phyloP scores from a whole-genome alignment of 2,329 filamentous ascomycete species.

The Cordyceps cateniannulata region DNA sequence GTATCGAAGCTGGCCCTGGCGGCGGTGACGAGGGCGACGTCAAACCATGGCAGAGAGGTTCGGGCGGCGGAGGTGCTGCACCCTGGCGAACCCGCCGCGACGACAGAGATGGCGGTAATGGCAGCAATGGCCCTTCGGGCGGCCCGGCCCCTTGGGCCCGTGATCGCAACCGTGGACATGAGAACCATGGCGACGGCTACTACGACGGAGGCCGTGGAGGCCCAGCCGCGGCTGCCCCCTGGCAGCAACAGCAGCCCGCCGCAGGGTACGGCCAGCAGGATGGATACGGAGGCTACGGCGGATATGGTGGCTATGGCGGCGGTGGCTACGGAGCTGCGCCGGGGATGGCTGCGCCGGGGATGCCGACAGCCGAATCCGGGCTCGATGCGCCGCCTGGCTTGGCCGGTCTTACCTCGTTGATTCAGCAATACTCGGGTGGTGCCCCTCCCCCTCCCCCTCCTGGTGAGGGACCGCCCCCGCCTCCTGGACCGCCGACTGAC shows the following conservation, averaged over 20 bases:
- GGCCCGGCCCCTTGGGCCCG: slow-evolving; percentile 55
- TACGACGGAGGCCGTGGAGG: slow-evolving; percentile 22
- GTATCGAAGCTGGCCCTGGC: slow-evolving; percentile 79
- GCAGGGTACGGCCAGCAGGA: slow-evolving; percentile 39
- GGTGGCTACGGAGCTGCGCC: slow-evolving; percentile 37
- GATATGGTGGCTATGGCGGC: slow-evolving; percentile 40
- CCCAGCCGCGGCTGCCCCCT: slow-evolving; percentile 31
- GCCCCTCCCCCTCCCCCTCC: slow-evolving; percentile 53
- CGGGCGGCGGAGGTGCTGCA: slow-evolving; percentile 75
- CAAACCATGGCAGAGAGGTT: slow-evolving; percentile 85
- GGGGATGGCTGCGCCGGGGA: slow-evolving; percentile 32
- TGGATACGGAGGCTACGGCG: slow-evolving; percentile 51
- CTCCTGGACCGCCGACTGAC: slow-evolving; percentile 51
- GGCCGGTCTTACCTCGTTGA: slow-evolving; percentile 56
- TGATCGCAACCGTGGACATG: slow-evolving; percentile 47
- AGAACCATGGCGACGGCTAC: slow-evolving; percentile 27
- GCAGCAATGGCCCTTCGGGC: slow-evolving; percentile 22
- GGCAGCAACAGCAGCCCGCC: slow-evolving; percentile 32
- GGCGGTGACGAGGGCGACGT: slow-evolving; percentile 51
- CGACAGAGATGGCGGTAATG: slow-evolving; percentile 39
- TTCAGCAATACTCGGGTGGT: slow-evolving; percentile 57
- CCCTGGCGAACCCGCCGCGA: slow-evolving; percentile 63
- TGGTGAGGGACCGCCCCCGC: slow-evolving; percentile 38
- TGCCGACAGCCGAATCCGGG: slow-evolving; percentile 36
- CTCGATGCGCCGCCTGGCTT: slow-evolving; percentile 49